A percentile compares a stretch with the other conserved stretches of the same genome.
phyloP scores from a whole-genome alignment of 2,329 filamentous ascomycete genomes.

The Calonectria montana region DNA sequence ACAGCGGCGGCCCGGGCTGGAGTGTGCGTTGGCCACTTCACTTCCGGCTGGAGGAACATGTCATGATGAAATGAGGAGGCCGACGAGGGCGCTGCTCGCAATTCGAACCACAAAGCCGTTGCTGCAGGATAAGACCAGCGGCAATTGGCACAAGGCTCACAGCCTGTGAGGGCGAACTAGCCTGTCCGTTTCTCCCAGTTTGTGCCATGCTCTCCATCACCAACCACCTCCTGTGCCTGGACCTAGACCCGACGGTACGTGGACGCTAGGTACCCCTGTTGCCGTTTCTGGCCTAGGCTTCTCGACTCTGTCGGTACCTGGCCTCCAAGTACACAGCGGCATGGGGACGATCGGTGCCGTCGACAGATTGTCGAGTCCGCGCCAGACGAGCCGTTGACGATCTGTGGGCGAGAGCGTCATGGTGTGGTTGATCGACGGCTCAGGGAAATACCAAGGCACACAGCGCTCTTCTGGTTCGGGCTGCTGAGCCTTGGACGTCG shows the following conservation, averaged over 20 bases:
- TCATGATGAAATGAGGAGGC: constrained; percentile 13
- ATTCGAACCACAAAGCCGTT: neutral
- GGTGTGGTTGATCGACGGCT: neutral
- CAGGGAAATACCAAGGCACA: neutral
- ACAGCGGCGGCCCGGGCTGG: neutral
- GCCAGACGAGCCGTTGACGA: neutral
- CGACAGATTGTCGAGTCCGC: constrained; percentile 5
- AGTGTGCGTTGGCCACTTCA: neutral
- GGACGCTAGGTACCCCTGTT: neutral
- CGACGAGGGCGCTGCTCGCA: neutral
- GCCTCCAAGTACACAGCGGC: neutral
- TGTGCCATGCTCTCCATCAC: neutral
- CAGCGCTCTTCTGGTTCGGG: neutral
- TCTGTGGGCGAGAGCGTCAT: neutral
- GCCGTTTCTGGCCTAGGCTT: neutral
- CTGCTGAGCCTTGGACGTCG: neutral
- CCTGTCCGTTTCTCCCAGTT: neutral
- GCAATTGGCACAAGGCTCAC: neutral
- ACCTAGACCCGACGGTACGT: neutral
- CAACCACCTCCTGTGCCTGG: neutral
- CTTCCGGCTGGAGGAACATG: constrained; percentile 5
- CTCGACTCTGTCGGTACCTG: neutral
- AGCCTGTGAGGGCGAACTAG: neutral
- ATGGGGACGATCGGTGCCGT: neutral
- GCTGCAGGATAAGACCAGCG: neutral